Percentiles rank a stretch among this genome's conserved stretches.
phyloP scores from a whole-genome alignment of 129 eudicot species.

The Chrysanthemum lavandulifolium region DNA sequence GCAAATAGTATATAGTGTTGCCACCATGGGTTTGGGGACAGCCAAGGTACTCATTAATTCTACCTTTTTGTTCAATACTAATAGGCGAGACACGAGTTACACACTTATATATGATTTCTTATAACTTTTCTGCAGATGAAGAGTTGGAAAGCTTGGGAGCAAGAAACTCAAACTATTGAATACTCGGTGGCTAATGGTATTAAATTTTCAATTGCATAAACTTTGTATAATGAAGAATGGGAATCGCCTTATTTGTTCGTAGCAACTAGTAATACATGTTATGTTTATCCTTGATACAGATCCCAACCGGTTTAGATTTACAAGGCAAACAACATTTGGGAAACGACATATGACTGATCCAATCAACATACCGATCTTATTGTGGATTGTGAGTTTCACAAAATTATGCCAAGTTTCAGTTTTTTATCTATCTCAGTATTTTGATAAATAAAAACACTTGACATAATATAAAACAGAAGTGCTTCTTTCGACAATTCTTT shows the following conservation, averaged over 20 bases:
- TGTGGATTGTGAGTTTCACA: conserved; percentile 39
- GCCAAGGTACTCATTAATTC: conserved; percentile 41
- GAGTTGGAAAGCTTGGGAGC: conserved; percentile 59
- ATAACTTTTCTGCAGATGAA: conserved; percentile 34
- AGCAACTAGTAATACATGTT: not conserved
- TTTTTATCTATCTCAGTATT: not conserved
- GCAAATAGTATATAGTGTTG: conserved; percentile 55
- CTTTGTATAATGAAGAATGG: not conserved
- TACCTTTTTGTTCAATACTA: conserved; percentile 1
- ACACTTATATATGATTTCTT: not conserved
- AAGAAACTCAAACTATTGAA: conserved; percentile 50
- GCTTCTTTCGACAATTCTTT: conserved; percentile 58
- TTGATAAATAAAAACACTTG: not conserved
- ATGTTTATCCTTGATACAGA: conserved; percentile 23
- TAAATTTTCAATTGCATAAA: not conserved
- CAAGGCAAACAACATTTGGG: conserved; percentile 51
- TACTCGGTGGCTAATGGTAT: conserved; percentile 48
- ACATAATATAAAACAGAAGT: conserved; percentile 34
- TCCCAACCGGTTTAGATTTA: conserved; percentile 44
- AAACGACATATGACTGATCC: conserved; percentile 37
- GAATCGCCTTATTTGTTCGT: not conserved
- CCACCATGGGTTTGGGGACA: conserved; percentile 47
- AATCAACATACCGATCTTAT: conserved; percentile 28
- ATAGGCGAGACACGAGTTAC: too few relatives aligned
- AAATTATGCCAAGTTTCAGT: not conserved